Evolutionary conservation across 768 basidiomycete species (phyloP), one percentile per base, ranked within the genome.

Genomic region (Dendrothele bispora): DNA sequence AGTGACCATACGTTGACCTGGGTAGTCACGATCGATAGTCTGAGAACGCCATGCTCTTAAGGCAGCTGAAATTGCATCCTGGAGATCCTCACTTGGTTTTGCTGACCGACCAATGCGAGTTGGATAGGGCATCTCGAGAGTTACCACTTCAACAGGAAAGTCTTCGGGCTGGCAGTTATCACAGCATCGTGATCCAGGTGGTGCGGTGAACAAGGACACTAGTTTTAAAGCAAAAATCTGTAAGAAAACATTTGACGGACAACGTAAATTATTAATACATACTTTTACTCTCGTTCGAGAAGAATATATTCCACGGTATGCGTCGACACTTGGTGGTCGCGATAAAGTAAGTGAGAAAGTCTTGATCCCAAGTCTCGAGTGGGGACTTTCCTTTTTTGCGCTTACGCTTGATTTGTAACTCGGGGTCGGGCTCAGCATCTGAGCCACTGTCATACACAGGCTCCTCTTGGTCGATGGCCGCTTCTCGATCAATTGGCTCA

Each of bases 141-240:
- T 8, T 17, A 55, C 42, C 0, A 4, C 49, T 18, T 39, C 34
- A 0, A 55, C 17, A 32, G 20, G 0, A 30, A 51, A 48, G 0
- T 15, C 21, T 4, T 51, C 51, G 14, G 54, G 54, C 10, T 37
- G 20, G 27, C 54, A 55, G 39, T 52, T 52, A 15, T 55, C 54
- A 27, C 54, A 55, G 26, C 54, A 55, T 2, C 45, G 47, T 2
- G 46, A 43, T 1, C 24, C 22, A 2, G 50, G 37, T 1, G 45
- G 30, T 32, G 30, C 10, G 30, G 30, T 10, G n/a, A 10, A 32
- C 30, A n/a, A n/a, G 30, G n/a, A 32, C 3, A 11, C 27, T 32
- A n/a, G 30, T n/a, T 10, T n/a, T 32, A n/a, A n/a, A 32, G 10
- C n/a, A 36, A 12, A 36, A 36, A 43, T 12, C 11, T 3, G 5